Base-by-base conservation (phyloP, 1,139 yeast species). In the Geotrichum cucujoidarum region DNA sequence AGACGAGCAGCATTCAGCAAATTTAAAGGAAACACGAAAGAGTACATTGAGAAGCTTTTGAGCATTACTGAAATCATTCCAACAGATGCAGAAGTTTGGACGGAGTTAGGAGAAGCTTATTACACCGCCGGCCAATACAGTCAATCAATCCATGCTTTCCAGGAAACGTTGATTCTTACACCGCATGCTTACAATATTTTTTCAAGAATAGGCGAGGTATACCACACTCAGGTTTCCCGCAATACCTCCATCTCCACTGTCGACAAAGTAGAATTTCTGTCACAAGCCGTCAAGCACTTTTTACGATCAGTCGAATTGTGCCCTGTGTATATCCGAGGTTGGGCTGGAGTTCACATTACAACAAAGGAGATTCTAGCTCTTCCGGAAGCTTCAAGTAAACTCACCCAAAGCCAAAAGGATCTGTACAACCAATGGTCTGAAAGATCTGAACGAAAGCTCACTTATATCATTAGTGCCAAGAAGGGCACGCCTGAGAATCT, bases 111-210 rank as follows among this genome's bases (percentile, higher is more conserved):
- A 4, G 77, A 79, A 35, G 72, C 75, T 22, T 90, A 90, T 61
- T 65, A 66, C 32, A 62, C 68, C 8, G 55, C 73, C n/a, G 89
- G 89, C 1, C 80, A 81, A 17, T 81, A 77, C 57, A 81, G 78
- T 29, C 80, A 81, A 58, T 82, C 94, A 0, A 73, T 83, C 7
- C 79, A 74, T 61, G 74, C 87, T 51, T 73, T 77, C 36, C 80
- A 86, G 59, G 95, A 90, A 60, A 76, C 85, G 1, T 64, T 89
- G 20, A 59, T 86, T 33, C 72, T 77, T 21, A 74, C 74, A 48
- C 95, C 97, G 1, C 72, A 72, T 53, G 94, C 94, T 11, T 88
- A 83, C 66, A 78, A 81, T 49, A 74, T 83, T 6, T 83, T 80
- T 69, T 78, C 82, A 33, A 71, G 78, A 48, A 68, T 82, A 20